Evolutionary conservation across 805 yeast species (phyloP), one percentile per base, ranked within the genome.

Genomic region (Komagataella phaffii): DNA sequence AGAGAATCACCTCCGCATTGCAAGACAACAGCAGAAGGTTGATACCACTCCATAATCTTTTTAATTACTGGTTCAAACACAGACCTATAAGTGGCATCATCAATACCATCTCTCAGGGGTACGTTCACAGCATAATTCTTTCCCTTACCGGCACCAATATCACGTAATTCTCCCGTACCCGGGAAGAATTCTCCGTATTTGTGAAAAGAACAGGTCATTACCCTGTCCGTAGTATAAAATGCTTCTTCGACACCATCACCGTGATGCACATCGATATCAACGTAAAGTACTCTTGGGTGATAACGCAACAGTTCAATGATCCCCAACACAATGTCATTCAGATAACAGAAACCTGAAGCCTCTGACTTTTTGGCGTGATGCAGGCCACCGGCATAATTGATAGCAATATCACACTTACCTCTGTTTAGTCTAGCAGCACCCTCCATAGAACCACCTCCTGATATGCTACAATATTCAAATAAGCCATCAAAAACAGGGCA

Each of bases 1-100:
- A 93, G 74, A 1, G 98, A 90, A 65, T 93, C 99, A 24, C 97
- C 99, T 49, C 99, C 99, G 72, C 97, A 89, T 68, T 93, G 99
- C 57, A 90, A 79, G n/a, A 93, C 96, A 55, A 93, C 85, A 0
- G 96, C 97, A 7, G 95, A 81, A 1, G 99, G 99, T 67, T 87
- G 96, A 68, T 85, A 93, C 85, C 88, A 83, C 57, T 82, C 88
- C 72, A 82, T 77, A 56, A 82, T 77, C 53, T 82, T 80, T 47
- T 81, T 75, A 56, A 95, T 85, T 46, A 89, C 77, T 2, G 97
- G 98, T 65, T 89, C 96, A 59, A 95, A 83, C 49, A 93, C 79
- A 17, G 93, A 81, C 68, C 83, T 86, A 64, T 83, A 85, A 21
- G 87, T 79, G 44, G 80, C 87, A 66, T 93, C 99, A 64, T 93